Evolutionary conservation across 805 yeast species (phyloP), one percentile per base, ranked within the genome.

Genomic region (Naumovozyma baii): DNA sequence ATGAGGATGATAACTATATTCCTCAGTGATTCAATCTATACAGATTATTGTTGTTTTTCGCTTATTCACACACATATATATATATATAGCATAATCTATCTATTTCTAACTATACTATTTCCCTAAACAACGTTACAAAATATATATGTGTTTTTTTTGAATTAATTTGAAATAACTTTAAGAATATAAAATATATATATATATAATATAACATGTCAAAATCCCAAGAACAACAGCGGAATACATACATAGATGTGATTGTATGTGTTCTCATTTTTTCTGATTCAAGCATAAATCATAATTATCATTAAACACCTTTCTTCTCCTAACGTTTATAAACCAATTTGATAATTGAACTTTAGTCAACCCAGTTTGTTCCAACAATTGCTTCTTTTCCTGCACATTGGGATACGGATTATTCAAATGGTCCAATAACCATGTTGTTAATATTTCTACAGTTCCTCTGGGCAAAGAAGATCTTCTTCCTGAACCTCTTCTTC

Each of bases 351-450:
- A 69, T 60, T 84, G 95, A 44, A 82, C 85, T 59, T 80, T 77
- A 46, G 84, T 81, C 54, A 84, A 68, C 0, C 92, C 90, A 0
- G 95, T 84, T 54, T 72, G 69, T 48, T 70, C 67, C 69, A 82
- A 73, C 40, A 84, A 67, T 51, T 74, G 76, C 45, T 73, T 70
- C 64, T 85, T 84, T 51, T 84, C 94, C 35, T 76, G 74, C 39
- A 82, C 82, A 39, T 83, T 80, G 2, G 95, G 95, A 58, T 84
- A 84, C 12, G 95, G 95, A 52, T 83, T 83, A 44, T 78, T 76
- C 49, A 83, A 63, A 57, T 84, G 88, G 29, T 74, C 75, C 41
- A 76, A 66, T 38, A 85, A 70, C 95, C 95, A 84, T 39, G 70
- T 68, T 42, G 84, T 73, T 48, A 83, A 65, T 10, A 80, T 76